phyloP scores from a whole-genome alignment of 352 stramenopile species.

The Elongisporangium prolatum region DNA sequence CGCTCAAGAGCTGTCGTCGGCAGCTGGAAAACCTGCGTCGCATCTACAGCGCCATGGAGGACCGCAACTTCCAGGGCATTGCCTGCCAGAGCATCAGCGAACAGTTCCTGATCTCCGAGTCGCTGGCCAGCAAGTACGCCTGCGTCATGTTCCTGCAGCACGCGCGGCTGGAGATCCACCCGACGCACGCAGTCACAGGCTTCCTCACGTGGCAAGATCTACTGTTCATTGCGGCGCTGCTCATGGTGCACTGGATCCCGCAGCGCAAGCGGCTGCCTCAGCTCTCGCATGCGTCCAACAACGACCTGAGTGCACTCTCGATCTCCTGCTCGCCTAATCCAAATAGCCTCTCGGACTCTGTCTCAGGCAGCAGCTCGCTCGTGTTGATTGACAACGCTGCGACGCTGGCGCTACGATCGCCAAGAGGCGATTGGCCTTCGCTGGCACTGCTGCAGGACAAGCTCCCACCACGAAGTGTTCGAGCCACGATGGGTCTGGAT shows the following conservation, averaged over 20 bases:
- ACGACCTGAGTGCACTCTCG: neutral
- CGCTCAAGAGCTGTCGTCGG: constrained; percentile 70
- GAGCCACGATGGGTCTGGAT: constrained; percentile 55
- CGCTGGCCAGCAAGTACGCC: constrained; percentile 69
- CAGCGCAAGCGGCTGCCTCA: constrained; percentile 38
- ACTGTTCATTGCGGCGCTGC: constrained; percentile 58
- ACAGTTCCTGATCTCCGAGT: constrained; percentile 62
- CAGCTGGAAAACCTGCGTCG: constrained; percentile 77
- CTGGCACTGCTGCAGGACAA: constrained; percentile 50
- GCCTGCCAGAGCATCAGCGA: constrained; percentile 40
- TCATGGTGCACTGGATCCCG: constrained; percentile 78
- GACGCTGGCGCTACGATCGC: constrained; percentile 30
- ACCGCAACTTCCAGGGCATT: constrained; percentile 75
- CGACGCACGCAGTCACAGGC: constrained; percentile 38
- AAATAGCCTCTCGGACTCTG: neutral
- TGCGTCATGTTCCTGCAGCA: constrained; percentile 81
- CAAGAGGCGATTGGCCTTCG: constrained; percentile 36
- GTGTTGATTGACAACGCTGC: constrained; percentile 46
- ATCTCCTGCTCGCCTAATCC: neutral
- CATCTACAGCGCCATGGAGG: constrained; percentile 69
- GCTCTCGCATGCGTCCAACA: constrained; percentile 12
- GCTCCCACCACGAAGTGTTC: constrained; percentile 43
- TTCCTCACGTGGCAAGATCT: constrained; percentile 69
- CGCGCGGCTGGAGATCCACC: constrained; percentile 71
- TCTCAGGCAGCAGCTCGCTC: neutral